Percentiles rank a stretch among this genome's conserved stretches.
These are phyloP conservation scores for Microsporum ferrugineum DNA, from an alignment of 2,329 filamentous ascomycete species.

Conservation along the genomic window DNA sequence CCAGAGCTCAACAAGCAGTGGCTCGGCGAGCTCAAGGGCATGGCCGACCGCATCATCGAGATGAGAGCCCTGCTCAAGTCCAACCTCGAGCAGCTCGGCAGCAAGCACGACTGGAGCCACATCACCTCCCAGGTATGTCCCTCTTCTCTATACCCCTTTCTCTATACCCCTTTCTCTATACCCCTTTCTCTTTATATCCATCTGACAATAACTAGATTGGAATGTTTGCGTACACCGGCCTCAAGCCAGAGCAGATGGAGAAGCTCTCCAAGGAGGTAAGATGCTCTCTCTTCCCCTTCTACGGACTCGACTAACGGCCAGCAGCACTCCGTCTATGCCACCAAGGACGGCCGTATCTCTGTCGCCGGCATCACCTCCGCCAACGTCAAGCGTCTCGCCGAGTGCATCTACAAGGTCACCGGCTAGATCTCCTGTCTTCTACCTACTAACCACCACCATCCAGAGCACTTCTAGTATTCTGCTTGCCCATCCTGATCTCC, in stretches of 20 bases:
- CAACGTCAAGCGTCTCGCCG: conserved; percentile 41
- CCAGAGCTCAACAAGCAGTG: conserved; percentile 79
- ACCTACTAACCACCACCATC: background rate
- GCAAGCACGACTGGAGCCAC: conserved; percentile 96
- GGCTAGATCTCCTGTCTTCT: conserved; percentile 24
- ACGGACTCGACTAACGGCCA: background rate
- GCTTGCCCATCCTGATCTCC: too few species aligned
- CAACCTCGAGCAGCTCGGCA: conserved; percentile 88
- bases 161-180: background rate
- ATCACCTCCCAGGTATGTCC: conserved; percentile 67
- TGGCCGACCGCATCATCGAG: conserved; percentile 98
- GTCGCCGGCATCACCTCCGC: conserved; percentile 39
- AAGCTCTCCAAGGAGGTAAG: conserved; percentile 70
- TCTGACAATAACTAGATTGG: conserved; percentile 52
- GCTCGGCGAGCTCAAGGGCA: conserved; percentile 92
- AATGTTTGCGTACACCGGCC: conserved; percentile 98
- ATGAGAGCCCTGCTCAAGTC: conserved; percentile 92
- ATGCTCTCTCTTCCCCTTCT: background rate
- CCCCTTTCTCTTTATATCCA: background rate
- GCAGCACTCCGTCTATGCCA: conserved; percentile 88
- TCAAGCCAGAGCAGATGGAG: conserved; percentile 86
- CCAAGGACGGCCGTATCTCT: conserved; percentile 54
- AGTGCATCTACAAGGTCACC: conserved; percentile 42
- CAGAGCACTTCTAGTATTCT: background rate
- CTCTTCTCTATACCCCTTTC: background rate